A percentile compares a stretch with the other conserved stretches of the same genome.
Conservation (phyloP, 306 rosid species). For the Rosa persica region DNA sequence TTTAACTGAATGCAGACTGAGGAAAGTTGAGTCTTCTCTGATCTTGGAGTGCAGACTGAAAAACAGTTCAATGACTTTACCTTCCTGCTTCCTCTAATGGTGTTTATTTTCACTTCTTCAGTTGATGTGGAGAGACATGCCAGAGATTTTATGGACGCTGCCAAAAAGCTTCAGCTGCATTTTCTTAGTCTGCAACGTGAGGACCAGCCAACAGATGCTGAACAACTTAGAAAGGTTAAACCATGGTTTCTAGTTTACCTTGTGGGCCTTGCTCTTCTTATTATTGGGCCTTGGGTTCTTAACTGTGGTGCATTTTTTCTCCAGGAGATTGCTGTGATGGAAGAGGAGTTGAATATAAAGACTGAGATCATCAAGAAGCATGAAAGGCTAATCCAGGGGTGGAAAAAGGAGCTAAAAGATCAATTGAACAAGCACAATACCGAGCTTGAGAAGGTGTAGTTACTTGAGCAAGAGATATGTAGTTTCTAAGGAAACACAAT, state of each 20-base stretch:
- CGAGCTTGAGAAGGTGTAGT: conserved; percentile 71
- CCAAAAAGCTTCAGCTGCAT: conserved; percentile 84
- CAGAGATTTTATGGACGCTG: conserved; percentile 96
- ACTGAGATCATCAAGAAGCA: conserved; percentile 65
- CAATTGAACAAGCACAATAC: conserved; percentile 63
- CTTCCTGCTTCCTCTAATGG: not conserved
- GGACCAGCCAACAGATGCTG: conserved; percentile 66
- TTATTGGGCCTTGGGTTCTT: not conserved
- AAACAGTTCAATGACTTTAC: not conserved
- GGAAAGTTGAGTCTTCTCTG: not conserved
- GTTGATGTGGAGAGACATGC: conserved; percentile 95
- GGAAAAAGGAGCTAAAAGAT: conserved; percentile 75
- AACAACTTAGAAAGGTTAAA: conserved; percentile 64
- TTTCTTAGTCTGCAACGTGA: conserved; percentile 77
- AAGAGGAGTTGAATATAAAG: conserved; percentile 62
- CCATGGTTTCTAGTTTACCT: not conserved
- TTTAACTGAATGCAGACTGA: not conserved
- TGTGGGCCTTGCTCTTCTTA: too few relatives aligned
- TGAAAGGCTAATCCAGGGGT: conserved; percentile 65
- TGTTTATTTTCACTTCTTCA: conserved; percentile 29
- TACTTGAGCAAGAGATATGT: not conserved
- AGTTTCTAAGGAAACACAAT: not conserved
- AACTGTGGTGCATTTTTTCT: conserved; percentile 4
- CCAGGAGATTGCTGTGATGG: conserved; percentile 88
- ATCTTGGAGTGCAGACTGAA: not conserved